These are phyloP conservation scores for Lathyrus aphaca DNA, from an alignment of 306 rosid species.

Conservation along the genomic window DNA sequence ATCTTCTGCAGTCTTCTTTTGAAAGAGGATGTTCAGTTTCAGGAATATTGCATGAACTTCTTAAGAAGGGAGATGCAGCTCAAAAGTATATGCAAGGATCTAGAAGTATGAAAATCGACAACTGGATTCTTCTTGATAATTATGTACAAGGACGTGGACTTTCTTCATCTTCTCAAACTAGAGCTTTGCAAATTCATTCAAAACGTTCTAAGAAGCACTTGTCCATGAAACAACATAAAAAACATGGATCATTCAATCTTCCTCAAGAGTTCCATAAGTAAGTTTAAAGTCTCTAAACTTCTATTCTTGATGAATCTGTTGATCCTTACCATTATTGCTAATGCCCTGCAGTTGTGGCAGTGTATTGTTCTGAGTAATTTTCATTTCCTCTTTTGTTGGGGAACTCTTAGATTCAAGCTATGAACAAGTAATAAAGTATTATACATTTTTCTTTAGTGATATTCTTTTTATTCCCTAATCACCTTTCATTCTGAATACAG, in stretches of 20 bases:
- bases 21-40: slow-evolving; percentile 54
- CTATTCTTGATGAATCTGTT: slow-evolving; percentile 2
- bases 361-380: slow-evolving; percentile 12
- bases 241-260: slow-evolving; percentile 61
- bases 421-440: no score
- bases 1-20: slow-evolving; percentile 53
- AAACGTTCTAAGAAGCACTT: slow-evolving; percentile 75
- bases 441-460: no score
- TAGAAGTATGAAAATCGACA: slow-evolving; percentile 62
- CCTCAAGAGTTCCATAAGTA: slow-evolving; percentile 67
- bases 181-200: slow-evolving; percentile 67
- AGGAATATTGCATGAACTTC: slow-evolving; percentile 62
- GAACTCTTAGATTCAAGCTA: slow-evolving; percentile 15
- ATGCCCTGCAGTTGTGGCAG: neutral
- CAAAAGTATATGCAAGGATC: slow-evolving; percentile 78
- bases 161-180: slow-evolving; percentile 50
- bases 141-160: slow-evolving; percentile 51
- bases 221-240: slow-evolving; percentile 78
- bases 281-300: slow-evolving; percentile 38
- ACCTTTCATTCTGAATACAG: slow-evolving; percentile 50
- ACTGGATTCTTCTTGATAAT: slow-evolving; percentile 79
- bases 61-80: slow-evolving; percentile 69
- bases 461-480: slow-evolving; percentile 25
- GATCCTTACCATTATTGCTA: slow-evolving; percentile 5
- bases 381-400: slow-evolving; percentile 22